These are phyloP conservation scores for Geranium brycei DNA, from an alignment of 345 rosid species.

Conservation along the genomic window DNA sequence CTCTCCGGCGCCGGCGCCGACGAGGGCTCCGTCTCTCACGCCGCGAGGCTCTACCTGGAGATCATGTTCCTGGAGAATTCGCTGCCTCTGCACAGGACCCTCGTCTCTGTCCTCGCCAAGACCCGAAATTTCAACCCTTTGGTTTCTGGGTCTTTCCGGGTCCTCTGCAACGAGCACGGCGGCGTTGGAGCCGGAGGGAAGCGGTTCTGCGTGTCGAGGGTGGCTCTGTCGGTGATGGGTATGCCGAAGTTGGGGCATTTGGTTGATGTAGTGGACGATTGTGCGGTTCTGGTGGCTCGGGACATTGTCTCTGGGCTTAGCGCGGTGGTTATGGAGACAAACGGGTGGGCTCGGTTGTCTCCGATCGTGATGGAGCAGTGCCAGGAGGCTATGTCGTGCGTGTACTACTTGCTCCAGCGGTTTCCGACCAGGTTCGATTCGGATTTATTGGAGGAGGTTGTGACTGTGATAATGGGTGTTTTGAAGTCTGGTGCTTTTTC, in stretches of 20 bases:
- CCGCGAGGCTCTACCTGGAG: conserved; percentile 48
- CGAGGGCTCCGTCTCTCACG: conserved; percentile 20
- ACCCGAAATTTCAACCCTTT: conserved; percentile 29
- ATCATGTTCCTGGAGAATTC: conserved; percentile 76
- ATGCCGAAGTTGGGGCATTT: conserved; percentile 79
- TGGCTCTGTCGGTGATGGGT: conserved; percentile 69
- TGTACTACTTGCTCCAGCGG: conserved; percentile 83
- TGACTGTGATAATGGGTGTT: conserved; percentile 43
- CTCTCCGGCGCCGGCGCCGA: conserved; percentile 10
- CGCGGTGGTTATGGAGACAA: conserved; percentile 42
- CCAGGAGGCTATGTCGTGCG: conserved; percentile 82
- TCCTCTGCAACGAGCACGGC: conserved; percentile 54
- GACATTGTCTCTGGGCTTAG: conserved; percentile 63
- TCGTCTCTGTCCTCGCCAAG: conserved; percentile 62
- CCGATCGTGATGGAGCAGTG: conserved; percentile 91
- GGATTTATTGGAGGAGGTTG: conserved; percentile 40
- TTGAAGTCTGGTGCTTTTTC: conserved; percentile 58
- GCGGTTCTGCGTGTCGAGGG: conserved; percentile 69
- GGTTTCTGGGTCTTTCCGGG: conserved; percentile 41
- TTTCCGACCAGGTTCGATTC: conserved; percentile 47
- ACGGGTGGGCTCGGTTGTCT: conserved; percentile 64
- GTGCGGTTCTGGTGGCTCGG: conserved; percentile 55
- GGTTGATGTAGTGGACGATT: conserved; percentile 57
- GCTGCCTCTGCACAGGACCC: conserved; percentile 58
- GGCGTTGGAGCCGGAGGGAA: conserved; percentile 23